Conservation (phyloP, 2,329 filamentous ascomycete species). For the Byssothecium circinans region DNA sequence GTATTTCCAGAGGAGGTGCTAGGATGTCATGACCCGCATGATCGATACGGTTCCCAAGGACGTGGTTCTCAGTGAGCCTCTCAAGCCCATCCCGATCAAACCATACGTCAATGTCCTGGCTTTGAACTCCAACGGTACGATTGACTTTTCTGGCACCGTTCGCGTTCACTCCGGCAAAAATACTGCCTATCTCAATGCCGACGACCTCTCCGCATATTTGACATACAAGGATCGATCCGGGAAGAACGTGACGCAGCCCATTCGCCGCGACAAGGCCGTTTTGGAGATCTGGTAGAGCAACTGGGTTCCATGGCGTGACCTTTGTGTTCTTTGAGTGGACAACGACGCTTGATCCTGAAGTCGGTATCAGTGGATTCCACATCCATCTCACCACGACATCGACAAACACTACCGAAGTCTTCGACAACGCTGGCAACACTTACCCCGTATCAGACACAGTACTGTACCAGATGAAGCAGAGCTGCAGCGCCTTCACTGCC, state of each 20-base stretch:
- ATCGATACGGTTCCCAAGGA: slow-evolving; percentile 24
- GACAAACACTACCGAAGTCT: neutral
- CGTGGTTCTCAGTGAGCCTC: slow-evolving; percentile 20
- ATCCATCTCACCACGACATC: neutral
- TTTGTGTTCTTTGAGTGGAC: slow-evolving; percentile 8
- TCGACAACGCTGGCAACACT: slow-evolving; percentile 3
- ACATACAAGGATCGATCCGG: neutral
- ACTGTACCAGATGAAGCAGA: slow-evolving; percentile 3
- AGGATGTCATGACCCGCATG: slow-evolving; percentile 21
- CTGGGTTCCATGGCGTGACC: neutral
- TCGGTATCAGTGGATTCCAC: slow-evolving; percentile 3
- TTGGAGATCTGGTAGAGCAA: neutral
- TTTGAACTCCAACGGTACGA: slow-evolving; percentile 11
- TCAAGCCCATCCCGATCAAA: slow-evolving; percentile 18
- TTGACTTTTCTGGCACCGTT: slow-evolving; percentile 19
- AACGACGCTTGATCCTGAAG: neutral
- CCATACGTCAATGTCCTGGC: slow-evolving; percentile 20
- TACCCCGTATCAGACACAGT: slow-evolving; percentile 4
- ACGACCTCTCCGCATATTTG: slow-evolving; percentile 1
- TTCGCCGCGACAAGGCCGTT: neutral
- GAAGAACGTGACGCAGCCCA: neutral
- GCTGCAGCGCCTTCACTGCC: neutral
- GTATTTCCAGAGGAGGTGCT: slow-evolving; percentile 22
- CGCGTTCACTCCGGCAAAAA: slow-evolving; percentile 17
- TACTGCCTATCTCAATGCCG: slow-evolving; percentile 6